Evolutionary conservation across 345 rosid genomes (phyloP).

Genomic region (Hirschfeldia incana): DNA sequence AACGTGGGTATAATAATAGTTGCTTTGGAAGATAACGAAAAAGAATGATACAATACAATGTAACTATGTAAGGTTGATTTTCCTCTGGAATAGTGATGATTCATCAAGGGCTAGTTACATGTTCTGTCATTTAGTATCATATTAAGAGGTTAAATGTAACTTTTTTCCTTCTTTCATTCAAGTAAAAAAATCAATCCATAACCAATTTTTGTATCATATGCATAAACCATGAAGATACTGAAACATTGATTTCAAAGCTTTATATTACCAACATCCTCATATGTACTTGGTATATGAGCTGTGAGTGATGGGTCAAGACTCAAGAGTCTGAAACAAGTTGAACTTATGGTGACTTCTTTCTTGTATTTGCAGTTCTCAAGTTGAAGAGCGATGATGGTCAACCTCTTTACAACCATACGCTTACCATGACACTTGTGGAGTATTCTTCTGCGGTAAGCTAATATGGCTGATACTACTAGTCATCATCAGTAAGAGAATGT

Average conservation of each 20-base stretch:
- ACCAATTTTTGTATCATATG: slow-evolving; percentile 4
- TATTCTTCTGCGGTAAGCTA: slow-evolving; percentile 90
- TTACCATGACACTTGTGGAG: slow-evolving; percentile 76
- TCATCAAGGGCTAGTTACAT: neutral
- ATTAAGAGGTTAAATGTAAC: too few relatives aligned
- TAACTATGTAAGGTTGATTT: too few relatives aligned
- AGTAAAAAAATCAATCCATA: neutral
- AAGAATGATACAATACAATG: too few relatives aligned
- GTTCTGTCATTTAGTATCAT: neutral
- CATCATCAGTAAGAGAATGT: neutral
- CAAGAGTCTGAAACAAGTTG: neutral
- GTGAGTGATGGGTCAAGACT: neutral
- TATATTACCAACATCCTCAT: neutral
- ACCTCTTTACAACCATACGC: slow-evolving; percentile 76
- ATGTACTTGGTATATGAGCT: neutral
- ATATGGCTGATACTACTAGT: neutral
- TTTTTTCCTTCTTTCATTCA: neutral
- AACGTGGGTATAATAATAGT: too few relatives aligned
- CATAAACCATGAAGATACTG: neutral
- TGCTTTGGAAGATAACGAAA: too few relatives aligned
- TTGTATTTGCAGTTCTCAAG: slow-evolving; percentile 48
- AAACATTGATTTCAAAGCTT: neutral
- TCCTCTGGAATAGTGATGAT: too few relatives aligned
- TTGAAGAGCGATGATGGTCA: slow-evolving; percentile 40
- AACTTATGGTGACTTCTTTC: slow-evolving; percentile 11